phyloP scores from a whole-genome alignment of 1,139 yeast genomes.

The Diutina mesorugosa region DNA sequence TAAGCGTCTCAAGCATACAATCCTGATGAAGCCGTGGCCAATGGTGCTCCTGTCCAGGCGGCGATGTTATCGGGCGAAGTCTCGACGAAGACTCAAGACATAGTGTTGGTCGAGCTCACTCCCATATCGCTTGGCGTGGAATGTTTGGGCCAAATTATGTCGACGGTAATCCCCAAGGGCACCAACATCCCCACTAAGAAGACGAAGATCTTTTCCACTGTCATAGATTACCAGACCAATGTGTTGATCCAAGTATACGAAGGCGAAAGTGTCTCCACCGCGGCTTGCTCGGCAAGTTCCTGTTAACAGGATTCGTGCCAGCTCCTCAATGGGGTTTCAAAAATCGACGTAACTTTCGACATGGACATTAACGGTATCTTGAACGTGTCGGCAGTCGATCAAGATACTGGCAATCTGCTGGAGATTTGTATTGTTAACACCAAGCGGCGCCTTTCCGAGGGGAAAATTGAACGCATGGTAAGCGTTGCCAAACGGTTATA shows the following conservation, averaged over 20 bases:
- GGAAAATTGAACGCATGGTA: constrained; percentile 88
- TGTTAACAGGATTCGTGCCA: constrained; percentile 90
- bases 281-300: constrained; percentile 91
- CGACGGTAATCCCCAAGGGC: constrained; percentile 92
- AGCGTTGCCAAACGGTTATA: constrained; percentile 89
- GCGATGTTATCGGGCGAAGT: constrained; percentile 78
- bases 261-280: constrained; percentile 94
- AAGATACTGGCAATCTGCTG: constrained; percentile 84
- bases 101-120: constrained; percentile 76
- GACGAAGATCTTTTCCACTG: constrained; percentile 77
- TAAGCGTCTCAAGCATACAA: constrained; percentile 92
- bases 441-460: constrained; percentile 91
- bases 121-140: constrained; percentile 94
- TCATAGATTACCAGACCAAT: constrained; percentile 86
- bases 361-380: constrained; percentile 92
- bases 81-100: constrained; percentile 13
- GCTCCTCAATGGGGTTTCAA: constrained; percentile 98
- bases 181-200: constrained; percentile 95
- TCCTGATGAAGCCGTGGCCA: constrained; percentile 66
- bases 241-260: constrained; percentile 92
- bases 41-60: constrained; percentile 64
- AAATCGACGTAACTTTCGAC: constrained; percentile 90
- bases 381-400: constrained; percentile 87
- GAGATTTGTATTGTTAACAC: constrained; percentile 92
- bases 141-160: constrained; percentile 97